phyloP scores from a whole-genome alignment of 108 stramenopile genomes.

The Fistulifera solaris region DNA sequence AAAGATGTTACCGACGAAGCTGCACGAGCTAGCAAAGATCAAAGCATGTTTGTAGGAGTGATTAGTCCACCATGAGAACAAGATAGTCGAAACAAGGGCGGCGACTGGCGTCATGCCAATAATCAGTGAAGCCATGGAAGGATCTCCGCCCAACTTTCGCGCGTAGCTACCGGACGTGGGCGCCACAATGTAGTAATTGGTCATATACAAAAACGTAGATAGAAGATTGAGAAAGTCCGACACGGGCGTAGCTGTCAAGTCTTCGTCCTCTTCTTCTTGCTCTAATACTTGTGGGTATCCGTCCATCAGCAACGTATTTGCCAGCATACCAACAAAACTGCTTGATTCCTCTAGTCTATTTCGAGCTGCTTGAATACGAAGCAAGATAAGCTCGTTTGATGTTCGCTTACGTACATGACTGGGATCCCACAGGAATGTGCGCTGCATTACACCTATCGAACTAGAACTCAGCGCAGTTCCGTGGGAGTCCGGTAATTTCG shows the following conservation, averaged over 20 bases:
- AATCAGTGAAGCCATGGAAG: conserved; percentile 70
- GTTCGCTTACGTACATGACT: not conserved
- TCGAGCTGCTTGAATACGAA: conserved; percentile 28
- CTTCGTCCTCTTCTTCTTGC: conserved; percentile 4
- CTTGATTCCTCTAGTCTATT: conserved; percentile 22
- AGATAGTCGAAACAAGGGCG: conserved; percentile 64
- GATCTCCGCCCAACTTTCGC: conserved; percentile 52
- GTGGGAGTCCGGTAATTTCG: too few species aligned
- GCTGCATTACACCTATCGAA: too few species aligned
- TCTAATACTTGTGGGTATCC: not conserved
- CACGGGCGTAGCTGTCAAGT: not conserved
- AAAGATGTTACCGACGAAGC: conserved; percentile 71
- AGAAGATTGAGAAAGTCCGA: conserved; percentile 56
- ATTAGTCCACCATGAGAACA: conserved; percentile 83
- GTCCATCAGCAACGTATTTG: conserved; percentile 26
- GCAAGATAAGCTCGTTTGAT: conserved; percentile 21
- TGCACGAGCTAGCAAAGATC: conserved; percentile 62
- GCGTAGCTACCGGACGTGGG: conserved; percentile 82
- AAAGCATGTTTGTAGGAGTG: conserved; percentile 76
- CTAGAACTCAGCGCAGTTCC: too few species aligned
- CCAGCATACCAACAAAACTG: conserved; percentile 27
- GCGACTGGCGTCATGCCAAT: conserved; percentile 90
- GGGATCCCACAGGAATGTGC: too few species aligned
- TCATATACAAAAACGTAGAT: conserved; percentile 85
- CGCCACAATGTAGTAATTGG: conserved; percentile 90